Conservation (phyloP, 192 early-diverging fungal species). For the Coemansia sp. region DNA sequence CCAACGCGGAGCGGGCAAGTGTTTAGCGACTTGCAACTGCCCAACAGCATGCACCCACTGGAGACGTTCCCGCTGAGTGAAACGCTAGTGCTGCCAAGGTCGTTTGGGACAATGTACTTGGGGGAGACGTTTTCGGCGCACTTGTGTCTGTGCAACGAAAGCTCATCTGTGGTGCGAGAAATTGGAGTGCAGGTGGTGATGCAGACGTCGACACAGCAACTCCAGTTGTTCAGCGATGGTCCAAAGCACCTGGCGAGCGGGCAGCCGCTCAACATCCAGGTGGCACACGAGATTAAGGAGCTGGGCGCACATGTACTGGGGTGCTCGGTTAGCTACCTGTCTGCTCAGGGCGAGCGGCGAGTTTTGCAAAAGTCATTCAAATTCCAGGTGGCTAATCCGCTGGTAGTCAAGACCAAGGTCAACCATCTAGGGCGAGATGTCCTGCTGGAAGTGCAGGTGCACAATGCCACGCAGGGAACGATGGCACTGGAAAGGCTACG, state of each 20-base stretch:
- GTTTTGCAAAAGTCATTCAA: conserved; percentile 92
- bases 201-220: conserved; percentile 84
- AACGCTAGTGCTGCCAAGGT: conserved; percentile 76
- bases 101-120: conserved; percentile 93
- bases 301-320: conserved; percentile 90
- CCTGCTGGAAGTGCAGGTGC: conserved; percentile 92
- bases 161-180: conserved; percentile 65
- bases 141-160: conserved; percentile 90
- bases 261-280: conserved; percentile 75
- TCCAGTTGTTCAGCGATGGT: conserved; percentile 65
- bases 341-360: conserved; percentile 68
- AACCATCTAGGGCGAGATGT: conserved; percentile 73
- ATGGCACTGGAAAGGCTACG: conserved; percentile 90
- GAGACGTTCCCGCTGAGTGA: conserved; percentile 66
- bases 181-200: conserved; percentile 82
- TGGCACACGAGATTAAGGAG: conserved; percentile 95
- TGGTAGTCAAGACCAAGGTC: conserved; percentile 96
- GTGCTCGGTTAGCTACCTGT: conserved; percentile 83
- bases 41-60: conserved; percentile 52
- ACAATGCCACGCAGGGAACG: conserved; percentile 76
- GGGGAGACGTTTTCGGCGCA: conserved; percentile 91
- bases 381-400: conserved; percentile 95
- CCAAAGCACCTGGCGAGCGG: conserved; percentile 62
- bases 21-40: conserved; percentile 42
- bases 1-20: conserved; percentile 51